Percentiles rank a stretch among this genome's conserved stretches.
Evolutionary conservation across 352 stramenopile genomes (phyloP).

Genomic region (Globisporangium canariense): DNA sequence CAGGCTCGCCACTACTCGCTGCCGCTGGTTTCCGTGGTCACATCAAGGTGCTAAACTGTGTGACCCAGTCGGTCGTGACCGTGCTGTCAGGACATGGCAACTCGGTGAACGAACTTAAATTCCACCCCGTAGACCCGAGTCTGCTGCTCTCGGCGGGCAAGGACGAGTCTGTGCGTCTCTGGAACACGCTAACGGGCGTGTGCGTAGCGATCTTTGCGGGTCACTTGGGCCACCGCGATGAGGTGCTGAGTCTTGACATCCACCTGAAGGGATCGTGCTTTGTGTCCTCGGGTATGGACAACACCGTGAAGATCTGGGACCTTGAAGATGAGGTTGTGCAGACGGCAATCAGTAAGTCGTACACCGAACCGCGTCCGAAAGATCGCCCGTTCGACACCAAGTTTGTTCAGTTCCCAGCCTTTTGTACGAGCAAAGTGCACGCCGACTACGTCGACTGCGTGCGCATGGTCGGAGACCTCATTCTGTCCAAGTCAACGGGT

Average conservation of each 20-base stretch:
- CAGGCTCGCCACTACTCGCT: constrained; percentile 63
- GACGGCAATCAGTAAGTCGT: constrained; percentile 72
- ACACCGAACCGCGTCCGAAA: constrained; percentile 57
- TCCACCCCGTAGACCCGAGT: constrained; percentile 86
- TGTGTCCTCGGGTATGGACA: constrained; percentile 90
- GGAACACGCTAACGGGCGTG: constrained; percentile 86
- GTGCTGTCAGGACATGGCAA: constrained; percentile 89
- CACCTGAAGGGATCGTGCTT: constrained; percentile 89
- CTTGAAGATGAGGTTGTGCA: constrained; percentile 72
- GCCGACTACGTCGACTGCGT: constrained; percentile 90
- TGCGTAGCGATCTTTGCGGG: constrained; percentile 92
- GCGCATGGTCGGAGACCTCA: constrained; percentile 71
- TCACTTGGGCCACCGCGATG: constrained; percentile 86
- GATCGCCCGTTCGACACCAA: constrained; percentile 77
- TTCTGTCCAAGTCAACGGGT: constrained; percentile 80
- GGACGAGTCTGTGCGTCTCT: constrained; percentile 91
- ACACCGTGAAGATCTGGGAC: constrained; percentile 94
- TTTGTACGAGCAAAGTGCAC: constrained; percentile 90
- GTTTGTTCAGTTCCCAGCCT: constrained; percentile 90
- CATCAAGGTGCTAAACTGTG: constrained; percentile 84
- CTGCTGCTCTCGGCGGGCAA: constrained; percentile 90
- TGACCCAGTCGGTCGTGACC: constrained; percentile 72
- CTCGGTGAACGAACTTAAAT: constrained; percentile 91
- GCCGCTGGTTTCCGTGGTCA: constrained; percentile 66
- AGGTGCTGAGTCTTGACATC: constrained; percentile 88